These are phyloP conservation scores for Mycena alexandri DNA, from an alignment of 768 basidiomycete genomes.

Conservation along the genomic window DNA sequence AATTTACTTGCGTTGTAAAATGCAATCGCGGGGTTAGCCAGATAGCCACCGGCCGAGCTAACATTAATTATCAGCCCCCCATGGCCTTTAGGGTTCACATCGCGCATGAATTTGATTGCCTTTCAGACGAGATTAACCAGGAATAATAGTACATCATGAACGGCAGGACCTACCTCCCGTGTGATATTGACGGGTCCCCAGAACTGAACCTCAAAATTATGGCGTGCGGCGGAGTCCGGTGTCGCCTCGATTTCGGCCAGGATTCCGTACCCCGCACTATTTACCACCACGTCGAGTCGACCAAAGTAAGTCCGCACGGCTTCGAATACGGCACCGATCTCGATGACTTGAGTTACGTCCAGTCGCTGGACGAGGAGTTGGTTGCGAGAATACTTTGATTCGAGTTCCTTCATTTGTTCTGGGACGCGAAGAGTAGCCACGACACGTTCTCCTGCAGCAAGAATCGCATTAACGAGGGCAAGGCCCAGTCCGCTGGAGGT, in stretches of 20 bases:
- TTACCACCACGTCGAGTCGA: constrained; percentile 59
- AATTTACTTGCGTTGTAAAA: constrained; percentile 53
- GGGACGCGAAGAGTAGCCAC: constrained; percentile 50
- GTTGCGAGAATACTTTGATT: constrained; percentile 34
- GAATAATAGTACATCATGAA: background rate
- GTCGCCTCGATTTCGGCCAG: constrained; percentile 53
- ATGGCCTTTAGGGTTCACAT: constrained; percentile 41
- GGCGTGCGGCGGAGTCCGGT: constrained; percentile 48
- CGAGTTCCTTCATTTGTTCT: constrained; percentile 38
- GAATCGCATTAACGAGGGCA: constrained; percentile 46
- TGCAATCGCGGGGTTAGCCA: constrained; percentile 45
- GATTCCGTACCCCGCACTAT: constrained; percentile 57
- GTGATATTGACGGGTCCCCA: constrained; percentile 59
- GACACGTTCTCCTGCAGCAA: constrained; percentile 46
- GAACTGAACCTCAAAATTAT: constrained; percentile 55
- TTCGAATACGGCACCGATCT: constrained; percentile 52
- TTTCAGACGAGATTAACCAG: background rate
- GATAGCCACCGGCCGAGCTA: constrained; percentile 48
- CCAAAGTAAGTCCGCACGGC: constrained; percentile 52
- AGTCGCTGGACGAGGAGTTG: constrained; percentile 47
- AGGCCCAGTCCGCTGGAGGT: constrained; percentile 49
- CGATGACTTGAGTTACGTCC: constrained; percentile 46
- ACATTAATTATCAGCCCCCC: constrained; percentile 49
- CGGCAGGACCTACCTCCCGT: constrained; percentile 44
- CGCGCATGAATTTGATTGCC: constrained; percentile 41